Evolutionary conservation across 208 protist genomes (phyloP).

Genomic region (Trypanosoma mega): DNA sequence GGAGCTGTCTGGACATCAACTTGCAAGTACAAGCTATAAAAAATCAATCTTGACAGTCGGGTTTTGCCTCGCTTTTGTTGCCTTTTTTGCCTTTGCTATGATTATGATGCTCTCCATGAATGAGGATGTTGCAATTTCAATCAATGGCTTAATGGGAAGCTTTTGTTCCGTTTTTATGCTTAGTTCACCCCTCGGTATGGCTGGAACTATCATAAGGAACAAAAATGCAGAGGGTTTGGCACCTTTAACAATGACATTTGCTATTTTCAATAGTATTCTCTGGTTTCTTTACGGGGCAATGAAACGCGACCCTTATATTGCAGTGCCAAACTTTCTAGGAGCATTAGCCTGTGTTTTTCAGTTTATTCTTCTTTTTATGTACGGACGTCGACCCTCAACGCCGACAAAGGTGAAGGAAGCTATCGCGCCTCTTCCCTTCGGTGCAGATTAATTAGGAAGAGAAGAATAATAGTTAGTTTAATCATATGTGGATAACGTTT

Average conservation of each 20-base stretch:
- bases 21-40: slow-evolving; percentile 43
- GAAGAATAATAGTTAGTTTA: too few relatives aligned
- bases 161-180: slow-evolving; percentile 63
- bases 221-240: slow-evolving; percentile 60
- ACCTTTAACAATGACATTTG: slow-evolving; percentile 46
- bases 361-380: too few relatives aligned
- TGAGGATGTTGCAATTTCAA: slow-evolving; percentile 17
- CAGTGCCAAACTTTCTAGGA: too few relatives aligned
- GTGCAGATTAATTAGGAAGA: too few relatives aligned
- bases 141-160: slow-evolving; percentile 53
- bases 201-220: slow-evolving; percentile 50
- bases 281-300: too few relatives aligned
- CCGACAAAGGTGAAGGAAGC: too few relatives aligned
- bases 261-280: too few relatives aligned
- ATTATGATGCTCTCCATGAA: slow-evolving; percentile 36
- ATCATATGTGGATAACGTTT: too few relatives aligned
- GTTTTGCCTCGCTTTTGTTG: slow-evolving; percentile 16
- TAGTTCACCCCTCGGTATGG: slow-evolving; percentile 57
- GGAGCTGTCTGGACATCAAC: slow-evolving; percentile 37
- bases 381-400: too few relatives aligned
- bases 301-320: too few relatives aligned
- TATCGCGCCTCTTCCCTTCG: too few relatives aligned
- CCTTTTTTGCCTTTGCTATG: slow-evolving; percentile 27
- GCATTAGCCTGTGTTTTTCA: too few relatives aligned
- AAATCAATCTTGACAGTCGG: slow-evolving; percentile 18